Evolutionary conservation across 192 early-diverging fungal genomes (phyloP).

Genomic region (Phycomyces nitens): DNA sequence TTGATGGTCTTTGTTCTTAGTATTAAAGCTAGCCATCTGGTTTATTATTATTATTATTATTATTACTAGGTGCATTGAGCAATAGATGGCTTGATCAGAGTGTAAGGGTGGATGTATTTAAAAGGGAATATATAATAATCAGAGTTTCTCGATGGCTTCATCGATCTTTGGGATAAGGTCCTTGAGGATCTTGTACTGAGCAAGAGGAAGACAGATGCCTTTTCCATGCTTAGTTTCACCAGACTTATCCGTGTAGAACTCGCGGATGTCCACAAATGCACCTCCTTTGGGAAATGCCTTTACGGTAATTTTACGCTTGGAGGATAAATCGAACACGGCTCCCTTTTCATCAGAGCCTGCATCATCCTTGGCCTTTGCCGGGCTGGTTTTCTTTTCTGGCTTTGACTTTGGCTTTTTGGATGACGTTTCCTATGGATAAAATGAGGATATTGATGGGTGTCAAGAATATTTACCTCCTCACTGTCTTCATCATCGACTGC

Average conservation of each 20-base stretch:
- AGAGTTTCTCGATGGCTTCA: conserved; percentile 8
- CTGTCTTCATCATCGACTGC: background rate
- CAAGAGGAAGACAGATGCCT: conserved; percentile 19
- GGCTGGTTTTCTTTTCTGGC: background rate
- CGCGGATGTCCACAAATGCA: conserved; percentile 18
- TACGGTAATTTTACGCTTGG: conserved; percentile 20
- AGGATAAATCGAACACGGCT: background rate
- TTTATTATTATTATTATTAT: too few relatives aligned
- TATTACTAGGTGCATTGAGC: too few relatives aligned
- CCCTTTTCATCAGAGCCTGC: background rate
- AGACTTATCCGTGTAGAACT: conserved; percentile 14
- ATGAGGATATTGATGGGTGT: background rate
- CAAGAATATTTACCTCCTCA: background rate
- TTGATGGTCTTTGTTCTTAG: too few relatives aligned
- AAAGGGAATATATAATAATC: background rate
- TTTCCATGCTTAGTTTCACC: conserved; percentile 25
- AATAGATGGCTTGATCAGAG: too few relatives aligned
- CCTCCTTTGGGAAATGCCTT: conserved; percentile 20
- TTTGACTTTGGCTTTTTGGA: background rate
- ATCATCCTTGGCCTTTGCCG: background rate
- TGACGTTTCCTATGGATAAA: too few relatives aligned
- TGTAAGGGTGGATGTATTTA: too few relatives aligned
- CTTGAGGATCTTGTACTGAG: conserved; percentile 20
- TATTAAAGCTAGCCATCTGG: too few relatives aligned
- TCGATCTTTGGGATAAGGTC: conserved; percentile 24